Percentiles rank a stretch among this genome's conserved stretches.
phyloP scores from a whole-genome alignment of 176 grass and related monocot species.

The Raddia guianensis region DNA sequence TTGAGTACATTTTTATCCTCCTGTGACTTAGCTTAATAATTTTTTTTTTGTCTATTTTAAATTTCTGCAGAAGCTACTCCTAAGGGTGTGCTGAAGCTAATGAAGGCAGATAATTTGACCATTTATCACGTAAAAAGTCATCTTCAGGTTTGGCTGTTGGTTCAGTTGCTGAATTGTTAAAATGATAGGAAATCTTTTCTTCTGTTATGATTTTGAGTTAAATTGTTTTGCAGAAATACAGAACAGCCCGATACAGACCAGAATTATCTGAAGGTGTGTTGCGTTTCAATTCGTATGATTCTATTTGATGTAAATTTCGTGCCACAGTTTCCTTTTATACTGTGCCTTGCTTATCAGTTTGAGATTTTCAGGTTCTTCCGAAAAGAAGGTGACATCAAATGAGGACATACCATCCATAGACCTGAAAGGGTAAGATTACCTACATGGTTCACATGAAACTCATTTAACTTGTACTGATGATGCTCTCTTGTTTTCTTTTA shows the following conservation, averaged over 20 bases:
- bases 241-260: constrained; percentile 94
- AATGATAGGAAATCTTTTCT: constrained; percentile 7
- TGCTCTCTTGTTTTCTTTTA: background rate
- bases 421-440: constrained; percentile 66
- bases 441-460: background rate
- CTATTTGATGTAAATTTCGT: background rate
- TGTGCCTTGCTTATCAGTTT: constrained; percentile 30
- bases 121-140: constrained; percentile 99
- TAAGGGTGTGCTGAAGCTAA: constrained; percentile 95
- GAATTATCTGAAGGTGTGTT: constrained; percentile 81
- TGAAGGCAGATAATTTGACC: constrained; percentile 98
- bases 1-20: constrained; percentile 2
- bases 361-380: constrained; percentile 54
- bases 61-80: constrained; percentile 86
- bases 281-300: constrained; percentile 16
- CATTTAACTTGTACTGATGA: background rate
- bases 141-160: constrained; percentile 64
- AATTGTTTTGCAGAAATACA: constrained; percentile 85
- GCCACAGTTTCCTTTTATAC: constrained; percentile 5
- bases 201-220: constrained; percentile 33
- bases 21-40: constrained; percentile 1
- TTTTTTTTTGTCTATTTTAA: constrained; percentile 9
- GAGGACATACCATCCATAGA: constrained; percentile 78
- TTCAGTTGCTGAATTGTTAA: constrained; percentile 16
- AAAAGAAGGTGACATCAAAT: constrained; percentile 56